These are phyloP conservation scores for Maudiozyma turicensis DNA, from an alignment of 805 yeast genomes.

Conservation along the genomic window DNA sequence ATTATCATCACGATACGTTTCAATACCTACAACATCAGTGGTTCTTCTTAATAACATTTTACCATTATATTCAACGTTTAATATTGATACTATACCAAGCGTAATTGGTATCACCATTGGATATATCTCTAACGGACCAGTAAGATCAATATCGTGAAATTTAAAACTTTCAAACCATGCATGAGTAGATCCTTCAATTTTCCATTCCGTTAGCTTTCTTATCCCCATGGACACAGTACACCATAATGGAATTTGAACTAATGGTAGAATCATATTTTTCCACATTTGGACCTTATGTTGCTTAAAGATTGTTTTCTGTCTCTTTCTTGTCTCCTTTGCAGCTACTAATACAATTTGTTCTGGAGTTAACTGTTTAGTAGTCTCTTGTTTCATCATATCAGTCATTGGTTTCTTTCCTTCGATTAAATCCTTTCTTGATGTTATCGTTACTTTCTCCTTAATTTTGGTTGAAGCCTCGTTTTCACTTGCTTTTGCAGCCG, in stretches of 20 bases:
- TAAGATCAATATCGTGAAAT: slow-evolving; percentile 34
- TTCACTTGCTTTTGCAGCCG: slow-evolving; percentile 26
- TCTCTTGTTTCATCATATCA: slow-evolving; percentile 9
- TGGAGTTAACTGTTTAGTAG: slow-evolving; percentile 38
- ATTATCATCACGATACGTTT: slow-evolving; percentile 12
- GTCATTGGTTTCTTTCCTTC: slow-evolving; percentile 17
- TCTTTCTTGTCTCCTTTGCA: slow-evolving; percentile 64
- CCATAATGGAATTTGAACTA: slow-evolving; percentile 84
- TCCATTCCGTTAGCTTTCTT: slow-evolving; percentile 59
- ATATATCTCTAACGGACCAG: slow-evolving; percentile 47
- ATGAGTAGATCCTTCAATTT: slow-evolving; percentile 24
- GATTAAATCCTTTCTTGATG: slow-evolving; percentile 3
- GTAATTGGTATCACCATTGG: slow-evolving; percentile 68
- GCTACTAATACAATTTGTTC: slow-evolving; percentile 72
- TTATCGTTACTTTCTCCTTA: slow-evolving; percentile 9
- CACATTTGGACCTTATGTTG: slow-evolving; percentile 63
- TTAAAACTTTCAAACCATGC: slow-evolving; percentile 36
- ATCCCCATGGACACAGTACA: slow-evolving; percentile 65
- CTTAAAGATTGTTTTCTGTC: slow-evolving; percentile 64
- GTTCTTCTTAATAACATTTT: slow-evolving; percentile 36
- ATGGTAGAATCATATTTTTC: slow-evolving; percentile 69
- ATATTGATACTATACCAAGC: slow-evolving; percentile 59
- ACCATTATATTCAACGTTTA: slow-evolving; percentile 77
- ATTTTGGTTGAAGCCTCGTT: not conserved
- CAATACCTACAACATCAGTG: slow-evolving; percentile 13